phyloP scores from a whole-genome alignment of 768 basidiomycete genomes.

The Boletus pseudo-olivaceus region DNA sequence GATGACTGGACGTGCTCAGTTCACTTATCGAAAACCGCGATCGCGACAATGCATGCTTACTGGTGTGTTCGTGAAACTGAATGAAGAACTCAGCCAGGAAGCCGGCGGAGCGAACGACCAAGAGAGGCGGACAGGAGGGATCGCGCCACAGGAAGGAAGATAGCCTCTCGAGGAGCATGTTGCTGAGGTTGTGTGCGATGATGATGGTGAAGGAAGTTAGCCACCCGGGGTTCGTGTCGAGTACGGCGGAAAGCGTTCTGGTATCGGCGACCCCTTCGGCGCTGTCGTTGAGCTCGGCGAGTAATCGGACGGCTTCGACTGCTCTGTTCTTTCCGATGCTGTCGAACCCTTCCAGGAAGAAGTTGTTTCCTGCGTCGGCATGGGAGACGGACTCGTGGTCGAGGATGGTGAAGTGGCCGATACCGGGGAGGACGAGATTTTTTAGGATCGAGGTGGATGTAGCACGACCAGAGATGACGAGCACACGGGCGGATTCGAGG shows the following conservation, averaged over 20 bases:
- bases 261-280: slow-evolving; percentile 70
- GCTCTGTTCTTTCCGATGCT: slow-evolving; percentile 82
- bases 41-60: slow-evolving; percentile 42
- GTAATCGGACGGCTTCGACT: slow-evolving; percentile 68
- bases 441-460: slow-evolving; percentile 89
- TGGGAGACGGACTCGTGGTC: slow-evolving; percentile 59
- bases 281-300: slow-evolving; percentile 84
- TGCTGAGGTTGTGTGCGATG: slow-evolving; percentile 78
- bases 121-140: slow-evolving; percentile 57
- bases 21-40: not conserved
- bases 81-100: slow-evolving; percentile 87
- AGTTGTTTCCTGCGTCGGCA: slow-evolving; percentile 91
- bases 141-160: slow-evolving; percentile 67
- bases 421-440: slow-evolving; percentile 94
- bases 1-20: slow-evolving; percentile 53
- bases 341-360: slow-evolving; percentile 78
- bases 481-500: slow-evolving; percentile 77
- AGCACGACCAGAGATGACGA: slow-evolving; percentile 77
- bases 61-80: slow-evolving; percentile 84
- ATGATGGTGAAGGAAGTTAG: slow-evolving; percentile 71
- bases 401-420: slow-evolving; percentile 93
- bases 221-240: slow-evolving; percentile 51
- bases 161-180: slow-evolving; percentile 51
- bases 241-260: slow-evolving; percentile 51
- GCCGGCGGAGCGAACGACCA: slow-evolving; percentile 80